Conservation (phyloP, 805 yeast genomes). For the Komagataella phaffii region DNA sequence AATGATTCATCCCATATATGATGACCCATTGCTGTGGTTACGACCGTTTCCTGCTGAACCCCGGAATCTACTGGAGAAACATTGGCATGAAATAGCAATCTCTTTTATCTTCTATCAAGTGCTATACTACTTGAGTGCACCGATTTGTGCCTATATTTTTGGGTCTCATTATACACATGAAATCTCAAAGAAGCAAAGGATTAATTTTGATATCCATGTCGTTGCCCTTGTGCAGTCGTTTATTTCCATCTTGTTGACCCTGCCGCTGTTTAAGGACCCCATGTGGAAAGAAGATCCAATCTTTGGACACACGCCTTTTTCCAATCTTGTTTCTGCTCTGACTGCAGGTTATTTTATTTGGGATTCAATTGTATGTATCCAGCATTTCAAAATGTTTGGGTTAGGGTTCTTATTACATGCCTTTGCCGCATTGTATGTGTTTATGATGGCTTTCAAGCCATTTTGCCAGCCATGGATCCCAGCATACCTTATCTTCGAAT, state of each 20-base stretch:
- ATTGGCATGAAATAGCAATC: conserved; percentile 62
- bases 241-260: conserved; percentile 40
- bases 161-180: conserved; percentile 41
- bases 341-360: conserved; percentile 84
- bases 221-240: conserved; percentile 81
- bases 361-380: conserved; percentile 67
- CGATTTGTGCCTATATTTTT: conserved; percentile 31
- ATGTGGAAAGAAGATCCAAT: conserved; percentile 35
- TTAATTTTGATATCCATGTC: conserved; percentile 82
- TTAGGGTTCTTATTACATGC: conserved; percentile 77
- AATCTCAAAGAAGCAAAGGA: conserved; percentile 26
- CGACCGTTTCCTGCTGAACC: conserved; percentile 34
- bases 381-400: conserved; percentile 60
- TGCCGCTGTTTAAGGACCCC: conserved; percentile 55
- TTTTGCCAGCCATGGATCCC: conserved; percentile 75
- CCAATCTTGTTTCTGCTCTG: conserved; percentile 58
- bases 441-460: conserved; percentile 50
- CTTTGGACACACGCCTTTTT: conserved; percentile 62
- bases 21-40: conserved; percentile 29
- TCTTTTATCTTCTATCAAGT: conserved; percentile 48
- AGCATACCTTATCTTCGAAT: conserved; percentile 71
- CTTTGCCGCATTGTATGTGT: conserved; percentile 64
- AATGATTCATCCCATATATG: conserved; percentile 2
- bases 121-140: conserved; percentile 39
- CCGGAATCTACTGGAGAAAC: conserved; percentile 29